Percentiles rank a stretch among this genome's conserved stretches.
phyloP scores from a whole-genome alignment of 805 yeast genomes.

The Saturnispora hagleri region DNA sequence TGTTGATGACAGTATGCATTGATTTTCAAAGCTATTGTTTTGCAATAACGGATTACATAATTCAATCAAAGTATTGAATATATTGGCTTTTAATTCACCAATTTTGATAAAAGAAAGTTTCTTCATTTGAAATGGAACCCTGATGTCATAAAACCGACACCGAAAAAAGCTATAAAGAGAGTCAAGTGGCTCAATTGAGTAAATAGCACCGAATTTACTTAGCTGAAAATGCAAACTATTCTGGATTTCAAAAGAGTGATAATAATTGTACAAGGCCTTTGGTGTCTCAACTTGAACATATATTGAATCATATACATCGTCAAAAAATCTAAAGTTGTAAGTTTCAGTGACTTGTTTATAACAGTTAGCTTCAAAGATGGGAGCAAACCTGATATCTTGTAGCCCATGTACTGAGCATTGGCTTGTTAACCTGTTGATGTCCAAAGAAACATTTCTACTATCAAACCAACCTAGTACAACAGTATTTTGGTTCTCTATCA shows the following conservation, averaged over 20 bases:
- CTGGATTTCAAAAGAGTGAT: conserved; percentile 6
- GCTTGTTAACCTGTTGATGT: conserved; percentile 13
- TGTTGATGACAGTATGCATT: background rate
- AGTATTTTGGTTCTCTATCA: background rate
- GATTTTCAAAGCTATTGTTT: background rate
- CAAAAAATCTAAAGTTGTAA: conserved; percentile 18
- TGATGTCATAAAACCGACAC: conserved; percentile 28
- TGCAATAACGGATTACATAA: conserved; percentile 2
- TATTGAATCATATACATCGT: conserved; percentile 17
- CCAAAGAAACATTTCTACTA: conserved; percentile 16
- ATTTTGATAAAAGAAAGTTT: conserved; percentile 10
- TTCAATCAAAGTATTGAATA: conserved; percentile 20
- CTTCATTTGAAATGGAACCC: conserved; percentile 27
- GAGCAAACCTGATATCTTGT: conserved; percentile 8
- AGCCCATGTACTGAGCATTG: conserved; percentile 6
- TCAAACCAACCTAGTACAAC: conserved; percentile 27
- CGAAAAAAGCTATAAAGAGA: conserved; percentile 13
- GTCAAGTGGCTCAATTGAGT: conserved; percentile 6
- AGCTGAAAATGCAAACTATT: conserved; percentile 15
- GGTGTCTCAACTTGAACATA: conserved; percentile 11
- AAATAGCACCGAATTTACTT: conserved; percentile 19
- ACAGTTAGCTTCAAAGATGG: conserved; percentile 10
- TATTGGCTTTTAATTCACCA: conserved; percentile 10
- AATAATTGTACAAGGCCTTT: background rate
- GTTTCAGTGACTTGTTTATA: background rate